These are phyloP conservation scores for Musa troglodytarum DNA, from an alignment of 176 grass and related monocot species.

Conservation along the genomic window DNA sequence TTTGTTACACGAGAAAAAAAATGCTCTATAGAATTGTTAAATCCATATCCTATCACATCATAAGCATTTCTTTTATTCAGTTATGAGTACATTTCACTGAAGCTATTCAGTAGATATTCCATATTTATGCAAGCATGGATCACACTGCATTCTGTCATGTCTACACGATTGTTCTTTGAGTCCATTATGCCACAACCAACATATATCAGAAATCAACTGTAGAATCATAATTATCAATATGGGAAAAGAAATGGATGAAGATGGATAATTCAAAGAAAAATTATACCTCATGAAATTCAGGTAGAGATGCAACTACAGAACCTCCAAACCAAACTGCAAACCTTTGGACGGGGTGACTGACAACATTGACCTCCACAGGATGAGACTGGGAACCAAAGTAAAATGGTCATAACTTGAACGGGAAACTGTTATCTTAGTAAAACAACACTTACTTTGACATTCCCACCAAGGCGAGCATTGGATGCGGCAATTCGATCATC, in stretches of 20 bases:
- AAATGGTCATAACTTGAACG: constrained; percentile 4
- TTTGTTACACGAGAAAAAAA: too few relatives aligned
- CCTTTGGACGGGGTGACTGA: constrained; percentile 81
- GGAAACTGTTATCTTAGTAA: not conserved
- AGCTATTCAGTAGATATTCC: too few relatives aligned
- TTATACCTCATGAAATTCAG: constrained; percentile 77
- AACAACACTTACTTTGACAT: constrained; percentile 69
- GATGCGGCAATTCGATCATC: constrained; percentile 72
- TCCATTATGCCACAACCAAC: not conserved
- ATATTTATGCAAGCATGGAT: too few relatives aligned
- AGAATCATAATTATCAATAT: not conserved
- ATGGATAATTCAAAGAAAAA: constrained; percentile 6
- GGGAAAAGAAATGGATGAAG: not conserved
- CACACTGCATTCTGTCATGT: too few relatives aligned
- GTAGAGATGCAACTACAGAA: constrained; percentile 86
- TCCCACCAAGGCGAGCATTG: constrained; percentile 52
- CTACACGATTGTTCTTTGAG: too few relatives aligned
- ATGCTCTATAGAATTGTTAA: too few relatives aligned
- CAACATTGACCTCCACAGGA: constrained; percentile 94
- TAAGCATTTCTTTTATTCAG: too few relatives aligned
- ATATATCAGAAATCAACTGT: not conserved
- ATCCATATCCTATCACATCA: too few relatives aligned
- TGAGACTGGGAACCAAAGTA: constrained; percentile 27
- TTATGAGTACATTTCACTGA: too few relatives aligned
- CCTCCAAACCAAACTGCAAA: constrained; percentile 97